Percentiles rank a stretch among this genome's conserved stretches.
phyloP scores from a whole-genome alignment of 2,329 filamentous ascomycete species.

The Nectriaceae sp. region DNA sequence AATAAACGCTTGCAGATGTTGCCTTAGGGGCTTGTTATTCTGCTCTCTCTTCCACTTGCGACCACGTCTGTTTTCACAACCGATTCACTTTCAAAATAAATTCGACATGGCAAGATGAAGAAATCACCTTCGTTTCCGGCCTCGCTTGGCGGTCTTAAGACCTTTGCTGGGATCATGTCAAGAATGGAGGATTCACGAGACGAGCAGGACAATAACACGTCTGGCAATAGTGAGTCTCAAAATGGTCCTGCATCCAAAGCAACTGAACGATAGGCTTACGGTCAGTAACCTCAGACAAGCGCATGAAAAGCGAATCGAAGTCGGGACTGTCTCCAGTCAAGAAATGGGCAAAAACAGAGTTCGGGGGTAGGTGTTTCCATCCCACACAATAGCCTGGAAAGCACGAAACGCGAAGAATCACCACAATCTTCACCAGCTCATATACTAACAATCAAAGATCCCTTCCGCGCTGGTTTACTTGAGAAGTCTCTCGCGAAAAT shows the following conservation, averaged over 20 bases:
- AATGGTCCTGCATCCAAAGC: neutral
- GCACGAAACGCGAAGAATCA: neutral
- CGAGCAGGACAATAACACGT: neutral
- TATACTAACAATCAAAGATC: conserved; percentile 3
- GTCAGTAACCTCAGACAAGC: neutral
- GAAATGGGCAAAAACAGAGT: conserved; percentile 11
- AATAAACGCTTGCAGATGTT: too few species aligned
- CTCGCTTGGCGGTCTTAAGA: neutral
- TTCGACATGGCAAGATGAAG: conserved; percentile 5
- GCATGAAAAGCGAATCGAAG: neutral
- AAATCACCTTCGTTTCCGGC: conserved; percentile 11
- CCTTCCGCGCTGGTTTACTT: conserved; percentile 2
- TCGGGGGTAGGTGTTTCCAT: conserved; percentile 5
- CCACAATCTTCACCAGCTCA: neutral
- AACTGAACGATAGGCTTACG: neutral
- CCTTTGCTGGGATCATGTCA: neutral
- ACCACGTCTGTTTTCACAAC: too few species aligned
- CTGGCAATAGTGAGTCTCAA: neutral
- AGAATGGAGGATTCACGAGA: neutral
- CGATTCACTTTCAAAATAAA: too few species aligned
- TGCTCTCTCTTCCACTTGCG: too few species aligned
- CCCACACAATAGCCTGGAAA: too few species aligned
- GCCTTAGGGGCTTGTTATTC: too few species aligned
- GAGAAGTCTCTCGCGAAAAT: conserved; percentile 9
- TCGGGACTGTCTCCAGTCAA: neutral